These are phyloP conservation scores for Peronospora farinosa DNA, from an alignment of 352 stramenopile genomes.

Conservation along the genomic window DNA sequence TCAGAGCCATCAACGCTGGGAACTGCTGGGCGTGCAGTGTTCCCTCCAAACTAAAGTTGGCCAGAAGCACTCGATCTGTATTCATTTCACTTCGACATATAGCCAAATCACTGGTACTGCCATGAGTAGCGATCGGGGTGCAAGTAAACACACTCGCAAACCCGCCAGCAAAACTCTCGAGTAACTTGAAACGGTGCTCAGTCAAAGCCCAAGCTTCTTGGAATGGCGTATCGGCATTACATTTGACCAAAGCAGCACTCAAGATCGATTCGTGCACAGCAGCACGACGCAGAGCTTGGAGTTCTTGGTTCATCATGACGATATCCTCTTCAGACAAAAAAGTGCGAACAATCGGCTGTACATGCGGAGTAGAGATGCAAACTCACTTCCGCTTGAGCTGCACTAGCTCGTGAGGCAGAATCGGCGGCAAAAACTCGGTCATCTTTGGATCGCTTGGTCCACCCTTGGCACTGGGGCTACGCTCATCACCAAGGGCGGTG, in stretches of 20 bases:
- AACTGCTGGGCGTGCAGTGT: constrained; percentile 47
- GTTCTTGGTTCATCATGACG: constrained; percentile 30
- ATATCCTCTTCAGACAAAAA: constrained; percentile 30
- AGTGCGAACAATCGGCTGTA: constrained; percentile 28
- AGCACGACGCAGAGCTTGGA: constrained; percentile 24
- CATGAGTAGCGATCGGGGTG: constrained; percentile 5
- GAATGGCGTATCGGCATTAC: constrained; percentile 31
- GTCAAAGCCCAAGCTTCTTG: constrained; percentile 36
- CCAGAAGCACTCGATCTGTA: constrained; percentile 19
- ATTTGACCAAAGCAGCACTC: constrained; percentile 17
- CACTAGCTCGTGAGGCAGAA: constrained; percentile 42
- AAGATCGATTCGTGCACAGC: constrained; percentile 20
- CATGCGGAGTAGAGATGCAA: constrained; percentile 31
- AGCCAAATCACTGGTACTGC: constrained; percentile 18
- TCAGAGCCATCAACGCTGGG: constrained; percentile 20
- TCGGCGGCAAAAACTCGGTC: constrained; percentile 32
- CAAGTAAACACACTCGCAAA: constrained; percentile 45
- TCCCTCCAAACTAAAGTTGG: constrained; percentile 36
- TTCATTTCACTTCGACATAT: constrained; percentile 22
- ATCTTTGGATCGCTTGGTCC: constrained; percentile 4
- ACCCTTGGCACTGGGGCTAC: constrained; percentile 3
- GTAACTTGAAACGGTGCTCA: constrained; percentile 32
- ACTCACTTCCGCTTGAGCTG: constrained; percentile 44
- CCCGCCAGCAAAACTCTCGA: constrained; percentile 53
- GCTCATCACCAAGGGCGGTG: constrained; percentile 9